Base-by-base conservation (phyloP, 2,329 filamentous ascomycete genomes). In the Fusarium sp. region DNA sequence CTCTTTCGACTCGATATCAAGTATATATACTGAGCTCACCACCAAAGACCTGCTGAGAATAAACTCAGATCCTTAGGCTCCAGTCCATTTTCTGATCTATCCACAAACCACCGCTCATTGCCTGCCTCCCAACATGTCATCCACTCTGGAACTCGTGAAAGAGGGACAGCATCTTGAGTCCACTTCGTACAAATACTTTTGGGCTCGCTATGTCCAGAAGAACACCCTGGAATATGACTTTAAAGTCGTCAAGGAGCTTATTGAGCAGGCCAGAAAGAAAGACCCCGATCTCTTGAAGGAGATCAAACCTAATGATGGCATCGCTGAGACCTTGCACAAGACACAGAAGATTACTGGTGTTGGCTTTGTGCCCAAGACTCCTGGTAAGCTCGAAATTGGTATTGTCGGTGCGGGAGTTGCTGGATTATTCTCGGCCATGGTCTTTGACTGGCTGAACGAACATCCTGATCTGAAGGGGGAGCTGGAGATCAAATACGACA, bases 381-480 rank as follows among this genome's bases (percentile, higher is more conserved):
- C 33, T 2, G 59, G 54, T 1, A 49, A 60, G 39, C 26, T 77
- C 31, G 77, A 74, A 39, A 70, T 79, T 9, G 77, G 78, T 15
- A 31, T 31, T 5, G 28, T 71, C 2, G 63, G 67, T 3, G 63
- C 68, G 2, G 68, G 68, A 2, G 63, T 43, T 1, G 67, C 58
- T 0, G 58, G 68, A 3, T 18, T 70, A 6, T 70, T 68, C 8
- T n/a, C 56, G 2, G 68, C 44, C 1, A 2, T 64, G 11, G 11
- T 64, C 1, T 50, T 71, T 10, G 63, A 71, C 15, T 58, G 45
- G 6, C 38, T 71, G 0, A 71, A 71, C 7, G 28, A 31, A 5
- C 28, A 31, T 31, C 11, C 26, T 2, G 10, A 39, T 1, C 20
- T 69, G 1, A 28, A 61, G 4, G 28, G 28, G 28, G 44, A 61